A percentile compares a stretch with the other conserved stretches of the same genome.
Evolutionary conservation across 1,139 yeast genomes (phyloP).

Genomic region (Taiozyma onychis): DNA sequence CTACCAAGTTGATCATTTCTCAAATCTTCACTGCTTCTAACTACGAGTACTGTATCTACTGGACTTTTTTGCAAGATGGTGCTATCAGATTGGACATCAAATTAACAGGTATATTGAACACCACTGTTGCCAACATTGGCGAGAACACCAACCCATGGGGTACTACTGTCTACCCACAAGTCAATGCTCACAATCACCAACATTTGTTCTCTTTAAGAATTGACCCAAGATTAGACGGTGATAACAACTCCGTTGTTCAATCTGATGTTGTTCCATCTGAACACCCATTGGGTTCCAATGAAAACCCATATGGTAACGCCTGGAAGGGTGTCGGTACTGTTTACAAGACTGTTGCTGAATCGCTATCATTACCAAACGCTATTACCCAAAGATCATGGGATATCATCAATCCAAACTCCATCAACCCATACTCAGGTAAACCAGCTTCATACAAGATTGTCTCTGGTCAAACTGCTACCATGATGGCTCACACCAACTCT

Average conservation of each 20-base stretch:
- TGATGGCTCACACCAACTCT: conserved; percentile 69
- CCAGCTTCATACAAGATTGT: conserved; percentile 75
- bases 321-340: conserved; percentile 58
- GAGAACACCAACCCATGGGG: conserved; percentile 75
- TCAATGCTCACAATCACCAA: conserved; percentile 82
- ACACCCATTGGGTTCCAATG: conserved; percentile 55
- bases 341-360: conserved; percentile 63
- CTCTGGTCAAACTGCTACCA: conserved; percentile 69
- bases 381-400: conserved; percentile 73
- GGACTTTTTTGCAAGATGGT: conserved; percentile 81
- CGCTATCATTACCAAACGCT: conserved; percentile 57
- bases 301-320: conserved; percentile 70
- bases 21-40: conserved; percentile 84
- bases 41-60: conserved; percentile 79
- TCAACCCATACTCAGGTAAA: conserved; percentile 65
- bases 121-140: conserved; percentile 54
- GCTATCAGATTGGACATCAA: conserved; percentile 73
- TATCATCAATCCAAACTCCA: conserved; percentile 61
- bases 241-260: conserved; percentile 65
- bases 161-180: conserved; percentile 72
- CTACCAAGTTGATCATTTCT: conserved; percentile 65
- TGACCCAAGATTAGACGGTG: conserved; percentile 80
- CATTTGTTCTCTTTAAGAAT: conserved; percentile 76
- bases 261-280: conserved; percentile 61
- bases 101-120: conserved; percentile 77